Evolutionary conservation across 2,329 filamentous ascomycete genomes (phyloP).

Genomic region (Trichoderma pleuroti): DNA sequence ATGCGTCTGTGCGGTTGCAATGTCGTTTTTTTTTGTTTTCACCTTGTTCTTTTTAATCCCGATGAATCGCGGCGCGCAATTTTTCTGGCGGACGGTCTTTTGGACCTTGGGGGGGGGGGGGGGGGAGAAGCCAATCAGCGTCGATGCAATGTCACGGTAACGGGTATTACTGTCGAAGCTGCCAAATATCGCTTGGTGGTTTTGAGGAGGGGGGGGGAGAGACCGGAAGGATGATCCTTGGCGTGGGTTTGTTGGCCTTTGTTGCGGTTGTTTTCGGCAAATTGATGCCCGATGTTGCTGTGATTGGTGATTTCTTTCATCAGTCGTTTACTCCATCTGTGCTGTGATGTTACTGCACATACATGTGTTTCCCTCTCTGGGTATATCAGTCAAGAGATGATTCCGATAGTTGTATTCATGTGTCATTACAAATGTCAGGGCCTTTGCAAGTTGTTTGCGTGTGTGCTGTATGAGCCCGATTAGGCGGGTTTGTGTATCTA

Average conservation of each 20-base stretch:
- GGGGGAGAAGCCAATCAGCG: not conserved
- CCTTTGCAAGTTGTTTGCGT: not conserved
- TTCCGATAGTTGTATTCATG: not conserved
- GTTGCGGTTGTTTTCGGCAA: not conserved
- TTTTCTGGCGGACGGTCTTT: not conserved
- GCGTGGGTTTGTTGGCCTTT: no score
- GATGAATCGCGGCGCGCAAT: not conserved
- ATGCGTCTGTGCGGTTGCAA: not conserved
- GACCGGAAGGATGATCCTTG: not conserved
- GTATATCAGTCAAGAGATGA: not conserved
- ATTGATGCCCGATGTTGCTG: not conserved
- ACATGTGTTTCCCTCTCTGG: not conserved
- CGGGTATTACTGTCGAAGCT: not conserved
- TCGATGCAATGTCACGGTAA: not conserved
- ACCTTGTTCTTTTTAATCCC: not conserved
- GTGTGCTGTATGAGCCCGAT: not conserved
- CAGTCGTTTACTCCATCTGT: not conserved
- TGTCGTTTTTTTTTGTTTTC: not conserved
- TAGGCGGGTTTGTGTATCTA: not conserved
- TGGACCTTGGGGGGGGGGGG: no score
- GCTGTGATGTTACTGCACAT: not conserved
- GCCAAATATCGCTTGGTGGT: not conserved
- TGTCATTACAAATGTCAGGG: not conserved
- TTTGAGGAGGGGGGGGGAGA: not conserved
- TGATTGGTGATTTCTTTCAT: not conserved